Base-by-base conservation (phyloP, 768 basidiomycete species). In the Boletus subcaerulescens region DNA sequence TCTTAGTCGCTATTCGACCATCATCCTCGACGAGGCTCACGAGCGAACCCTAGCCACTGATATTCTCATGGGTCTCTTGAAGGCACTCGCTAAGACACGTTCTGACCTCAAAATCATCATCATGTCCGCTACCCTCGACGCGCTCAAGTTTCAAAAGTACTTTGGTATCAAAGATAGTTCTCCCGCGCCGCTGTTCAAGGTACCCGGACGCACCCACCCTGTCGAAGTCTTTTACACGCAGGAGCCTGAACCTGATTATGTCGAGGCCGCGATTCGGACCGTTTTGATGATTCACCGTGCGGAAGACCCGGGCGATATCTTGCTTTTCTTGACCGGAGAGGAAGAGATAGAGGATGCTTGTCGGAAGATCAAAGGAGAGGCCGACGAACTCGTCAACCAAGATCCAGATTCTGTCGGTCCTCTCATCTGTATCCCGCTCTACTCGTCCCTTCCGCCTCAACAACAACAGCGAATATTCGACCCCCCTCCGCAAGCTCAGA, bases 391-490 rank as follows among this genome's bases (percentile, higher is more conserved):
- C 5, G 52, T 81, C 38, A 84, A 85, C 61, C 79, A 84, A 47
- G 85, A 89, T 58, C 80, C 86, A 1, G 80, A 84, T 26, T 76
- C 84, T 14, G 87, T 95, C 22, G 96, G 97, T 5, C 94, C 95
- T 0, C 74, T 98, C 38, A 71, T 84, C 3, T 98, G 95, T 68
- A 84, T 99, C 49, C 96, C 96, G 0, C 82, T 98, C 5, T 98
- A 99, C 73, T 97, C 96, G 6, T 91, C 91, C 13, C 83, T 99
- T 14, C 96, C 94, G 0, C 93, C 95, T 5, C 82, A 87, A 54
- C 94, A 96, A 61, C 97, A 98, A 67, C 96, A 98, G 65, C 85
- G 90, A 10, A 99, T 99, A 72, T 99, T 98, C 71, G 96, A 98
- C 62, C 79, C 91, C 0, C 77, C 95, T 2, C 96, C 96, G 9